Base-by-base conservation (phyloP, 257 asterid genomes). In the Solanum etuberosum region DNA sequence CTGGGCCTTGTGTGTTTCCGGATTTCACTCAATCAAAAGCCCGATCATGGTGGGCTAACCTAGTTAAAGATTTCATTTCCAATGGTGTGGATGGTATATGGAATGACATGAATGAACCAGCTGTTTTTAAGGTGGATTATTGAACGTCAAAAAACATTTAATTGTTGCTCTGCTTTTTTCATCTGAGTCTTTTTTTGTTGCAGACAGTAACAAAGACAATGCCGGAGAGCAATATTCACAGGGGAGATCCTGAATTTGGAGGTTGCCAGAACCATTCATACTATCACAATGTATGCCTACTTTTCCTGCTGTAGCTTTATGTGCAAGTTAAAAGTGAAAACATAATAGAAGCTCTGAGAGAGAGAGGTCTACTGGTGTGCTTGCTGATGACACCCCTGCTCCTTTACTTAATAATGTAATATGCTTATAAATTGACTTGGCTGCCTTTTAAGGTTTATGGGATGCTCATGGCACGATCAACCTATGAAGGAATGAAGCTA, bases 81-180 rank as follows among this genome's bases (percentile, higher is more conserved):
- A 94, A 95, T 90, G 99, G 99, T n/a, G 99, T 95, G 85, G 98
- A 95, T 87, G 99, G 99, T 83, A 97, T 97, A 91, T 95, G 99
- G 99, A 97, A 97, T 90, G 99, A 97, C 88, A 97, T 97, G 99
- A 97, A 97, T 68, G 99, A 95, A 86, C 99, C 99, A 20, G 97
- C 99, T 86, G 92, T 97, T 85, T 97, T 97, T 92, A 95, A 97
- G 99, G 99, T 95, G 92, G 91, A 88, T 87, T 87, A 73, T 70
- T 59, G 63, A 86, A 84, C 87, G 82, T 70, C 51, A 61, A 72
- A 43, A 84, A 77, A 23, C 86, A 86, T 89, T 59, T 6, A 31
- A 31, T 12, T 12, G 14, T 32, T 46, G 43, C 46, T 1, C 51
- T 32, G 38, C 25, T 70, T 88, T 86, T 14, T 35, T 86, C 89